Base-by-base conservation (phyloP, 2,329 filamentous ascomycete genomes). In the Thelonectria discophora region DNA sequence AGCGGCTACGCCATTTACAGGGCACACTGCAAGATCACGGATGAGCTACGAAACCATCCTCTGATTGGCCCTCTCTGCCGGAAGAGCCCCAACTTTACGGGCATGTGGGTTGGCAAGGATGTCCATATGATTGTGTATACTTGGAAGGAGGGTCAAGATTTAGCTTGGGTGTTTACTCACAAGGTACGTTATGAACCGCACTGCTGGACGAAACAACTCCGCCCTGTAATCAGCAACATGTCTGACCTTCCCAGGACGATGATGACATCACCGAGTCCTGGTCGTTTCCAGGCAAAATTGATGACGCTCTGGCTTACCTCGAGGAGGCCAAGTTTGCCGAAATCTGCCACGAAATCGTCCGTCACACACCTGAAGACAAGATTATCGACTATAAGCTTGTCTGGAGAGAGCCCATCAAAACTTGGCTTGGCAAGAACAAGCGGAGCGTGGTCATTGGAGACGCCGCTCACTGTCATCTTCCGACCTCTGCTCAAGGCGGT, bases 1-100 rank as follows among this genome's bases (percentile, higher is more conserved):
- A 58, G 55, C 40, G 55, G 55, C 1, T 58, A 58, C n/a, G 55
- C 55, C 40, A 58, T 58, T 27, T 58, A 48, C 42, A 49, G 56
- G 2, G 56, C 56, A 7, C 40, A 53, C 18, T 59, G 34, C 21
- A 34, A 59, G 12, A 59, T 59, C 42, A 53, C 43, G 1, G 32
- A 53, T 11, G 56, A 59, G 34, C 34, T 39, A 15, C 43, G 43
- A 6, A 59, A 59, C 15, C 42, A 58, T 20, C 55, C 55, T 2
- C 32, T 40, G 9, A 58, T 58, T 20, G 55, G 27, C 2, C 39
- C 42, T 2, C 21, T 58, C 20, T 43, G 42, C 15, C 32, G 45
- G 1, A 47, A 59, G 27, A 32, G 34, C 13, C 42, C 43, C 20
- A 46, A 58, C 43, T 40, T 46, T 18, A 45, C 50, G 8, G 42